Evolutionary conservation across 139 green algal species (phyloP).

Genomic region (Chlorella sp.): DNA sequence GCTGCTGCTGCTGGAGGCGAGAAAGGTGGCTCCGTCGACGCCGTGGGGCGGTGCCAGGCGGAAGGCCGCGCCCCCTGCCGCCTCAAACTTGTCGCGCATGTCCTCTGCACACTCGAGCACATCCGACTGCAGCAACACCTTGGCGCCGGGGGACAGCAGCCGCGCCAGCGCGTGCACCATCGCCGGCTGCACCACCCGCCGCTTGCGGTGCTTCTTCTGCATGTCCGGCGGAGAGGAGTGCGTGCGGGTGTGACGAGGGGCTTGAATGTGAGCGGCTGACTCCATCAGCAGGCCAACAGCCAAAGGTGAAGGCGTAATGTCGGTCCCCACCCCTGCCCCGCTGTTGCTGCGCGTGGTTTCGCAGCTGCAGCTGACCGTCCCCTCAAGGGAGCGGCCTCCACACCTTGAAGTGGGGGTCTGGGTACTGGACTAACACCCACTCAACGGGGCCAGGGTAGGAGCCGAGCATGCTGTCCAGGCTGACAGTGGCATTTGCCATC

Average conservation of each 20-base stretch:
- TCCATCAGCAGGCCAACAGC: too few relatives aligned
- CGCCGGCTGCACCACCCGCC: constrained; percentile 76
- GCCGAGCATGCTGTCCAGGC: constrained; percentile 53
- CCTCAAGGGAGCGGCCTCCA: too few relatives aligned
- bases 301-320: too few relatives aligned
- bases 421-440: constrained; percentile 74
- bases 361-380: too few relatives aligned
- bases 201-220: constrained; percentile 80
- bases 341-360: too few relatives aligned
- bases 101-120: constrained; percentile 48
- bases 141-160: constrained; percentile 32
- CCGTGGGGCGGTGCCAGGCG: too few relatives aligned
- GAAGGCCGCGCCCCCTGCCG: constrained; percentile 14
- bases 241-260: too few relatives aligned
- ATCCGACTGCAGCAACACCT: constrained; percentile 79
- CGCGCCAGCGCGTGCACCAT: constrained; percentile 38
- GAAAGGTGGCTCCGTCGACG: too few relatives aligned
- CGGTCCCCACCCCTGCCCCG: too few relatives aligned
- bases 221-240: too few relatives aligned
- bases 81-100: constrained; percentile 63
- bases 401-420: constrained; percentile 92
- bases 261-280: too few relatives aligned
- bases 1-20: not conserved
- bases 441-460: constrained; percentile 70
- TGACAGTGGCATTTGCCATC: constrained; percentile 75